phyloP scores from a whole-genome alignment of 2,329 filamentous ascomycete genomes.

The Alternaria ventricosa region DNA sequence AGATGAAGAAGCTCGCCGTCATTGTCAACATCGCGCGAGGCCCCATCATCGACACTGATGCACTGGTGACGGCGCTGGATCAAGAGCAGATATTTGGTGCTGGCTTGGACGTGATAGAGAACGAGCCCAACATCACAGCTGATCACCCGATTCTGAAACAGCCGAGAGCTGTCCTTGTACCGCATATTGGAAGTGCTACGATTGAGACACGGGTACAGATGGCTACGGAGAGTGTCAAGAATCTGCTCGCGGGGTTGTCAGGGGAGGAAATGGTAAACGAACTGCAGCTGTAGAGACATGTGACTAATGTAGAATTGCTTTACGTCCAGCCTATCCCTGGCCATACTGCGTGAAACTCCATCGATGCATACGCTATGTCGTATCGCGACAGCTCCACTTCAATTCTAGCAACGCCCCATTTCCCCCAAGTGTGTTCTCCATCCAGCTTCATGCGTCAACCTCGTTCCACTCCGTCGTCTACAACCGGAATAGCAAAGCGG shows the following conservation, averaged over 20 bases:
- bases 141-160: conserved; percentile 58
- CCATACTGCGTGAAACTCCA: background rate
- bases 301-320: too few relatives aligned
- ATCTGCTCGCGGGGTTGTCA: conserved; percentile 51
- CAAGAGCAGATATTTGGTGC: conserved; percentile 59
- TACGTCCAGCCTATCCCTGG: background rate
- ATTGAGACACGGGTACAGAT: conserved; percentile 65
- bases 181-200: conserved; percentile 65
- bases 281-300: conserved; percentile 20
- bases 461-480: background rate
- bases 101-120: conserved; percentile 64
- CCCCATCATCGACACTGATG: conserved; percentile 61
- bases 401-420: background rate
- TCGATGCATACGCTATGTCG: rapidly evolving
- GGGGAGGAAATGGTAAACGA: conserved; percentile 41
- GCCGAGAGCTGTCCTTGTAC: conserved; percentile 60
- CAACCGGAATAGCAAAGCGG: background rate
- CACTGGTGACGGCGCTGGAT: conserved; percentile 59
- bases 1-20: conserved; percentile 61
- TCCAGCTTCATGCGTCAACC: background rate
- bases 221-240: conserved; percentile 63
- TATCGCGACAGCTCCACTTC: background rate
- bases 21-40: conserved; percentile 65
- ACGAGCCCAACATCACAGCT: conserved; percentile 57
- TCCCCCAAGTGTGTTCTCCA: background rate